Base-by-base conservation (phyloP, 768 basidiomycete genomes). In the Mycena floridula region DNA sequence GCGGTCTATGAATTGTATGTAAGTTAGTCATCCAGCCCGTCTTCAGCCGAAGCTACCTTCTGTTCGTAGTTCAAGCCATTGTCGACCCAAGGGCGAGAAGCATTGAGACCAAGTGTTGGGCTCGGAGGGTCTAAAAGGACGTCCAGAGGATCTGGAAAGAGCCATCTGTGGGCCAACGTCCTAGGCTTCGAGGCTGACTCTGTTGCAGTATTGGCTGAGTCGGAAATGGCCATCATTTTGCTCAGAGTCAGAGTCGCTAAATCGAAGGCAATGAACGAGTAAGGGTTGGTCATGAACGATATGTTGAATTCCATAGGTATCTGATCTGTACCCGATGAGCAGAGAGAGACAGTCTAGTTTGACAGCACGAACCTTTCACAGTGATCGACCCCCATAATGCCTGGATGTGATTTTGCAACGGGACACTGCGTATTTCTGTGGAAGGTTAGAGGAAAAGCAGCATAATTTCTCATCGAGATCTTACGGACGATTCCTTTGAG, bases 1-100 rank as follows among this genome's bases (percentile, higher is more conserved):
- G 73, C 72, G 22, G 64, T 50, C 74, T 75, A 49, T n/a, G 21
- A 12, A 7, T 41, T 18, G 22, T 39, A 25, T 12, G 20, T 43
- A 15, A 35, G 20, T 42, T 16, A 25, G 40, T 36, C 36, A 15
- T 25, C 25, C 7, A 13, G 13, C 28, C n/a, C n/a, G n/a, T n/a
- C n/a, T 20, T 16, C 8, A 38, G 35, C 24, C 23, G 15, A 47
- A n/a, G 59, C 42, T 42, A 72, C 74, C 57, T 62, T 62, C 48
- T 76, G 73, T 51, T 76, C 72, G 5, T 54, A 51, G 47, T 76
- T 76, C 38, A 76, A 54, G 13, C 72, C 73, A n/a, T 52, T 44
- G 52, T 76, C 74, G 13, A 62, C 39, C 74, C 73, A 74, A 41
- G 68, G 56, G 13, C 59, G 50, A 12, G 66, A 60, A 36, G 54